Evolutionary conservation across 2,329 filamentous ascomycete species (phyloP), one percentile per base, ranked within the genome.

Genomic region (Cadophora gregata): DNA sequence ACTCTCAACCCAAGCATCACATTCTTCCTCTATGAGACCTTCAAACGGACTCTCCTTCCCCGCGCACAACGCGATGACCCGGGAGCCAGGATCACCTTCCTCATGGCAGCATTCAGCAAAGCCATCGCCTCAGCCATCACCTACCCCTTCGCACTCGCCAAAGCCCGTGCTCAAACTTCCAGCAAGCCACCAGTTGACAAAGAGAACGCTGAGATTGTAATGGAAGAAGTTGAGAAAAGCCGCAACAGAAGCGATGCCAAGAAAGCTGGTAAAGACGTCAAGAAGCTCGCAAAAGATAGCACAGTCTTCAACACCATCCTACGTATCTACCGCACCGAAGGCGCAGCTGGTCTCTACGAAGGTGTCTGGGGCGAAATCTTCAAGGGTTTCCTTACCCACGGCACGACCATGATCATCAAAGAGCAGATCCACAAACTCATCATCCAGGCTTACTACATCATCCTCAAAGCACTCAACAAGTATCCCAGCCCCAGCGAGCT

Each of bases 1-100:
- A 94, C 93, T 0, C 82, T 97, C 31, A 97, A 97, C 74, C 93
- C 94, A 1, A 90, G 90, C 70, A 85, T 97, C 70, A 97, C 94
- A 0, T 94, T 97, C 76, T 89, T 95, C 72, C 81, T 97, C 33
- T 92, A 96, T 75, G 89, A 93, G 72, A 80, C 89, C 8, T 80
- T 96, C 24, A 89, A 90, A 71, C 84, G 86, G 62, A 76, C 82
- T 1, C 76, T 91, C 2, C 81, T 93, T 0, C 82, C 84, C 3
- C 79, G 81, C 8, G 80, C 82, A 47, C 84, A 81, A 72, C 80
- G 84, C 9, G 80, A 82, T 4, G 81, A 85, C 19, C 85, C 87
- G 0, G 83, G 84, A 0, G 78, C 86, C 0, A 78, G 79, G 51
- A 74, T 85, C 9, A 90, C 86, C 0, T 91, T 92, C 74, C 75